Evolutionary conservation across 129 eudicot species (phyloP), one percentile per base, ranked within the genome.

Genomic region (Mikania micrantha): DNA sequence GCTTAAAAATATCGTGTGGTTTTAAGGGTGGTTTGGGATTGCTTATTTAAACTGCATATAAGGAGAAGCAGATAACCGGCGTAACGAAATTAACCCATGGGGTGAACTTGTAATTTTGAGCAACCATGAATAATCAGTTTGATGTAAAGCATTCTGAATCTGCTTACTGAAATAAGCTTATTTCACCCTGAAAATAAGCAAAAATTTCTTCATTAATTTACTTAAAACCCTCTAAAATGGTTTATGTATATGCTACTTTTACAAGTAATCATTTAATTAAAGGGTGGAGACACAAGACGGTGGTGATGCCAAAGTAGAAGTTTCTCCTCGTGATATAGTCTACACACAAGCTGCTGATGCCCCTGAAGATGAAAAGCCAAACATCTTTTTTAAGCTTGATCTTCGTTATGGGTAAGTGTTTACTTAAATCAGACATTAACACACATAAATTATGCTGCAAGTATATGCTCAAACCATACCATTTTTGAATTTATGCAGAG

Each of bases 211-310:
- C 59, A 21, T 22, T 1, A 52, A 9, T 2, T 2, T 9, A 9
- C n/a, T 52, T 22, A 3, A 3, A 21, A 21, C n/a, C n/a, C n/a
- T n/a, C n/a, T n/a, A n/a, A 39, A 40, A 1, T 57, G n/a, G 31
- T 42, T 15, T n/a, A 25, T 13, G 11, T 35, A 35, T 29, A 58
- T 60, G 68, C 34, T 47, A 38, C 21, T 21, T 31, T 72, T 72
- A 7, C 20, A 60, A 67, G 31, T 41, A 40, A 61, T 70, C 13
- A 22, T 73, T 62, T 62, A 59, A 36, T 78, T 44, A 20, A 67
- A 92, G 98, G 96, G 96, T 78, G 75, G 96, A 92, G 91, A 92
- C 98, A 28, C 95, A 88, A 80, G 98, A 92, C 56, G 98, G 96
- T 5, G 98, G 98, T 61, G 96, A 92, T 82, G 95, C 98, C 31